Base-by-base conservation (phyloP, 225 moss, liverwort and hornwort genomes). In the Pleurozium schreberi region DNA sequence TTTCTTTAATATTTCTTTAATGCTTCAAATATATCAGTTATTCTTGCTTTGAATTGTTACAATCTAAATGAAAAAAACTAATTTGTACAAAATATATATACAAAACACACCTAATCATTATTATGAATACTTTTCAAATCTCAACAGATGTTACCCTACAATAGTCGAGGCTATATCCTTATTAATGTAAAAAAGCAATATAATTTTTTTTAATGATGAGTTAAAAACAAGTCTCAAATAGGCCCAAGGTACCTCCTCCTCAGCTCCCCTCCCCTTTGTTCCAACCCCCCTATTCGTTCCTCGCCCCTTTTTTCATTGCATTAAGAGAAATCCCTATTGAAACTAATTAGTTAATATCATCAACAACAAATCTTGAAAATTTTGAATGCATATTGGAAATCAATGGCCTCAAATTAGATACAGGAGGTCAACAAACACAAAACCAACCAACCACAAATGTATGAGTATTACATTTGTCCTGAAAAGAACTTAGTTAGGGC, bases 401-500 rank as follows among this genome's bases (percentile, higher is more conserved):
- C 2, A 38, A 77, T 9, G 15, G 5, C 9, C 0, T 9, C 8
- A 36, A 53, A 53, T 36, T 53, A 23, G 14, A 3, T 36, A 7
- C 3, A 0, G 38, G 23, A 36, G 1, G 23, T 76, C 13, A 36
- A 38, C 38, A 38, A 53, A 55, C 55, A 77, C 14, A 77, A 53
- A 53, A 77, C 5, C 34, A 52, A 34, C 5, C 14, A 36, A 77
- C 10, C 1, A 23, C 25, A 77, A 77, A 55, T 77, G 38, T 77
- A 53, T 52, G 34, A 34, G 34, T 77, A 38, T 53, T 23, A 36
- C 1, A 53, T 2, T 38, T 38, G 38, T 53, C 3, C 53, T 14
- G 9, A 52, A 1, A 5, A 76, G 2, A 36, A 52, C 2, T 6
- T 36, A 2, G 23, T 2, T 1, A 0, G 0, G 5, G 1, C 23